These are phyloP conservation scores for Cicer cuneatum DNA, from an alignment of 306 rosid species.

Conservation along the genomic window DNA sequence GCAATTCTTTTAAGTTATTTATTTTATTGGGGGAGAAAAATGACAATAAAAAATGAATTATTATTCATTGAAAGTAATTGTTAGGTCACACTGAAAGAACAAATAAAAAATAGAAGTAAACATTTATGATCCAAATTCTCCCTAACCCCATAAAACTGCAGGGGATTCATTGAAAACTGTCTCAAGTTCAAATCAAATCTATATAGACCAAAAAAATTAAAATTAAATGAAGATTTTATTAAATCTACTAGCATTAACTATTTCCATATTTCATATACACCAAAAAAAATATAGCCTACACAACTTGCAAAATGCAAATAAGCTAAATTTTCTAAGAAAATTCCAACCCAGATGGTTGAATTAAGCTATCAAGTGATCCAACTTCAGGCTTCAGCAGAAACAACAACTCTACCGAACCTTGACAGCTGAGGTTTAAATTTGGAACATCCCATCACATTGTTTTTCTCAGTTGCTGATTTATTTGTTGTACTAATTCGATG, in stretches of 20 bases:
- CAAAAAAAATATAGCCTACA: not conserved
- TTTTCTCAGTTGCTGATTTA: constrained; percentile 27
- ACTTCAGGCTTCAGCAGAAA: constrained; percentile 40
- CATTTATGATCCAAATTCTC: not conserved
- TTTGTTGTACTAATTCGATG: constrained; percentile 40
- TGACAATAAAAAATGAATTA: too few relatives aligned
- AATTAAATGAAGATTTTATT: not conserved
- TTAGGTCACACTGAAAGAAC: not conserved
- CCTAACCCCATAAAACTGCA: not conserved
- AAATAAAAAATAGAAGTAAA: not conserved
- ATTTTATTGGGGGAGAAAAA: too few relatives aligned
- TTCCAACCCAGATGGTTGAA: not conserved
- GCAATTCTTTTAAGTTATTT: too few relatives aligned
- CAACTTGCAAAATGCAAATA: constrained; percentile 1
- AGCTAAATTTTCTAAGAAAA: constrained; percentile 22
- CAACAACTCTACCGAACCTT: constrained; percentile 34
- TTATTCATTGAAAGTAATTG: too few relatives aligned
- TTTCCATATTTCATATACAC: not conserved
- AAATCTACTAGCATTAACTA: constrained; percentile 25
- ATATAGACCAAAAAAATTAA: constrained; percentile 12
- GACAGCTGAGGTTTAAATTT: constrained; percentile 44
- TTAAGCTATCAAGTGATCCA: constrained; percentile 17
- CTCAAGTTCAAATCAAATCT: constrained; percentile 14
- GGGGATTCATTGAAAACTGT: not conserved
- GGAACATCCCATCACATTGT: constrained; percentile 9